Conservation (phyloP, 495 filamentous ascomycete genomes). For the Astrothelium subdiscretum region DNA sequence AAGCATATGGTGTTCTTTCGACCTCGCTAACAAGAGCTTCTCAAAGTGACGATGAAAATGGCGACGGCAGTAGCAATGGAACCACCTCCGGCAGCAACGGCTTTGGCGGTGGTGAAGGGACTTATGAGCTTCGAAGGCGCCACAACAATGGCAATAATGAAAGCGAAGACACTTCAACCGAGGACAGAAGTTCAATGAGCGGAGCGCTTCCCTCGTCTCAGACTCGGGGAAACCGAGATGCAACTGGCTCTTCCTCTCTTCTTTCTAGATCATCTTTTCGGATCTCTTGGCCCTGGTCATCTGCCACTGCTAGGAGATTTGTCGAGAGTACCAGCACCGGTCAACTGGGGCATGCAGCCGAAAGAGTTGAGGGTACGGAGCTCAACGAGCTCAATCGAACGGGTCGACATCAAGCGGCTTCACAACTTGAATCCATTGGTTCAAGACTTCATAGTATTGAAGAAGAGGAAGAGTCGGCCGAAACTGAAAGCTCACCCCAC, state of each 20-base stretch:
- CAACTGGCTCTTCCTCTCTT: no score
- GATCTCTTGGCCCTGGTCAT: background rate
- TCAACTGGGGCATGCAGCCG: background rate
- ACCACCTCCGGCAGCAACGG: background rate
- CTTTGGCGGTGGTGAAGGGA: background rate
- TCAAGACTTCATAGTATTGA: background rate
- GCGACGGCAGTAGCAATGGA: background rate
- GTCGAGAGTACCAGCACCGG: background rate
- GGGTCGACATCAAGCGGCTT: no score
- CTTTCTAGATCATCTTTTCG: background rate
- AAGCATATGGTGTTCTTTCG: no score
- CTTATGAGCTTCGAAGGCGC: background rate
- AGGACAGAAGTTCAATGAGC: background rate
- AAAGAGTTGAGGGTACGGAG: background rate
- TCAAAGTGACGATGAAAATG: background rate
- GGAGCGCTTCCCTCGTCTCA: background rate
- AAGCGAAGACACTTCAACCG: background rate
- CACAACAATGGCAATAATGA: background rate
- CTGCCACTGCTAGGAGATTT: background rate
- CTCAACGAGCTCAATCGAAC: background rate
- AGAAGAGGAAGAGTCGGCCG: background rate
- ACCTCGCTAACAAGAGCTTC: background rate
- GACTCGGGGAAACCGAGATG: background rate
- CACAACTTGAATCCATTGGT: no score
- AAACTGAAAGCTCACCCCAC: no score